phyloP scores from a whole-genome alignment of 768 basidiomycete species.

The Thelephora ganbajun region DNA sequence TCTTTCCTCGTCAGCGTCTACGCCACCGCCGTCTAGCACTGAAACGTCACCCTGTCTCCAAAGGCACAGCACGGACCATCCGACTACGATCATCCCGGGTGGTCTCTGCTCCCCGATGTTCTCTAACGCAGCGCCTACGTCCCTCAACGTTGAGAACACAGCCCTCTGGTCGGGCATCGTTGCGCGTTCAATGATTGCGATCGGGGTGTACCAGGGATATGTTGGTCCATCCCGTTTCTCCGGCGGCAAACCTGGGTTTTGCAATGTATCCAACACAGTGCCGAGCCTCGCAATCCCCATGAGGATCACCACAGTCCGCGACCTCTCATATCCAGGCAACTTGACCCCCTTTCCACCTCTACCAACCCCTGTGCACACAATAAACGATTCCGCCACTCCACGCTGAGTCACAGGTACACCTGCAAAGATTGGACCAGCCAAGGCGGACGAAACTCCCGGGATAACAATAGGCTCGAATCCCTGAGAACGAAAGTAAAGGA shows the following conservation, averaged over 20 bases:
- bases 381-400: slow-evolving; percentile 80
- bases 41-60: slow-evolving; percentile 57
- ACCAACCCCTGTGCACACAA: slow-evolving; percentile 91
- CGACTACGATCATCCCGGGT: slow-evolving; percentile 92
- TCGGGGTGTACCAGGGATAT: slow-evolving; percentile 69
- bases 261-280: slow-evolving; percentile 54
- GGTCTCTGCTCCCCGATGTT: slow-evolving; percentile 76
- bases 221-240: slow-evolving; percentile 29
- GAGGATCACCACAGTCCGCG: slow-evolving; percentile 68
- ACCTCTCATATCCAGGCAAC: slow-evolving; percentile 80
- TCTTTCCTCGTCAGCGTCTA: slow-evolving; percentile 27
- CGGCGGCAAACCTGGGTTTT: slow-evolving; percentile 7
- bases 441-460: slow-evolving; percentile 80
- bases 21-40: slow-evolving; percentile 49
- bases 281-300: slow-evolving; percentile 90
- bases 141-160: slow-evolving; percentile 59
- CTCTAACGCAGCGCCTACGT: slow-evolving; percentile 59
- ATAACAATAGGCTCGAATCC: slow-evolving; percentile 78
- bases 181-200: slow-evolving; percentile 92
- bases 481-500: slow-evolving; percentile 77
- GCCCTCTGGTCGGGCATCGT: slow-evolving; percentile 87
- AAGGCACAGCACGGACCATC: slow-evolving; percentile 78
- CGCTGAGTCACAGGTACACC: slow-evolving; percentile 93
- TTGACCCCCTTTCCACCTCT: slow-evolving; percentile 68
- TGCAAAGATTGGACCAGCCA: slow-evolving; percentile 82